Percentiles rank a stretch among this genome's conserved stretches.
Conservation (phyloP, 768 basidiomycete species). For the Dioszegia hungarica region DNA sequence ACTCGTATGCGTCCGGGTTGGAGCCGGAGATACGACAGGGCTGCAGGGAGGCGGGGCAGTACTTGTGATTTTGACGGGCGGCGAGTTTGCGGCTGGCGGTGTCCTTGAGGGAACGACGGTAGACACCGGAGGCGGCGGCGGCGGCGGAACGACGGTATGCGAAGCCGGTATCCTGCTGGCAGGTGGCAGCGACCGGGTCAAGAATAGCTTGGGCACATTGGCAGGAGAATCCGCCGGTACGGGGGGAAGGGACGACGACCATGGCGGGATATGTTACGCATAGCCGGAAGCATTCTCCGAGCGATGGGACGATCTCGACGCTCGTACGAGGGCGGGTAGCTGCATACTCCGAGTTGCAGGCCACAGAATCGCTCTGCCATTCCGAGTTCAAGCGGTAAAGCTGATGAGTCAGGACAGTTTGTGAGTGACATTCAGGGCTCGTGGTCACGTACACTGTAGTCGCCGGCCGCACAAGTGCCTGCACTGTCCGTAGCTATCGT, state of each 20-base stretch:
- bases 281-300: not conserved
- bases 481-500: no score
- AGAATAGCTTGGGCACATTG: not conserved
- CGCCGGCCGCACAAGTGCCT: not conserved
- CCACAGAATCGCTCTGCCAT: not conserved
- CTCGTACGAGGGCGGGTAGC: not conserved
- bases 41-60: not conserved
- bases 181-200: not conserved
- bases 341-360: not conserved
- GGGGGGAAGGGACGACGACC: not conserved
- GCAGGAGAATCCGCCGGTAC: not conserved
- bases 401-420: not conserved
- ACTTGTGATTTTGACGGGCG: not conserved
- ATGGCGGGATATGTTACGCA: not conserved
- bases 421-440: not conserved
- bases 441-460: not conserved
- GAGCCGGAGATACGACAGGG: not conserved
- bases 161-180: not conserved
- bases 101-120: slow-evolving; percentile 3
- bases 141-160: not conserved
- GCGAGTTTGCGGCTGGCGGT: not conserved
- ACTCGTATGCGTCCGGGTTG: not conserved
- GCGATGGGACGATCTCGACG: not conserved
- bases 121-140: slow-evolving; percentile 1
- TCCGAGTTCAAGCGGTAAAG: not conserved